Evolutionary conservation across 2,329 filamentous ascomycete genomes (phyloP).

Genomic region (Epichloe gansuensis): DNA sequence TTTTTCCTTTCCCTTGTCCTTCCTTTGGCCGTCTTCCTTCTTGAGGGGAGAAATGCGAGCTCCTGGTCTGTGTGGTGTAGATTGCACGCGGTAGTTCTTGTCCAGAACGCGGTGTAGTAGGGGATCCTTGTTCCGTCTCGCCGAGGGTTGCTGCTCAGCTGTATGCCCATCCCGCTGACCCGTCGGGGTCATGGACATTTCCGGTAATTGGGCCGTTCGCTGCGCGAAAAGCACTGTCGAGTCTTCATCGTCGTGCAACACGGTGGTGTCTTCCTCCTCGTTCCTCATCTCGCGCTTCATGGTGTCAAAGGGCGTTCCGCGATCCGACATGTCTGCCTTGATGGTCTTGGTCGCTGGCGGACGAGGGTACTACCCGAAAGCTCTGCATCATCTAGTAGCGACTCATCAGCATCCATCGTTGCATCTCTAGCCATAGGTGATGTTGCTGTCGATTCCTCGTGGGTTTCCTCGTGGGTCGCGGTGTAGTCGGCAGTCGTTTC

Average conservation of each 20-base stretch:
- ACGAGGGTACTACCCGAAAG: slow-evolving; percentile 55
- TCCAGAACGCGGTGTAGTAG: slow-evolving; percentile 85
- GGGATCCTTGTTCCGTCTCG: slow-evolving; percentile 48
- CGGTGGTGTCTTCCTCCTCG: slow-evolving; percentile 25
- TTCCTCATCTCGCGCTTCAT: slow-evolving; percentile 55
- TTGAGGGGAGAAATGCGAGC: slow-evolving; percentile 35
- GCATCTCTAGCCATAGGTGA: slow-evolving; percentile 18
- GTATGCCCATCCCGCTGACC: slow-evolving; percentile 21
- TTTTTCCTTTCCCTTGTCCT: slow-evolving; percentile 13
- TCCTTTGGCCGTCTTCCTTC: slow-evolving; percentile 7
- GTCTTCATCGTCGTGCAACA: slow-evolving; percentile 28
- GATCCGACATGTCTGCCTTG: slow-evolving; percentile 45
- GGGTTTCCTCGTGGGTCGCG: slow-evolving; percentile 27
- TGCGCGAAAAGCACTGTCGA: slow-evolving; percentile 39
- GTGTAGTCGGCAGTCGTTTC: slow-evolving; percentile 40
- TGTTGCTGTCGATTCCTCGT: slow-evolving; percentile 27
- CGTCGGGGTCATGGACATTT: slow-evolving; percentile 52
- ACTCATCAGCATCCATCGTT: slow-evolving; percentile 42
- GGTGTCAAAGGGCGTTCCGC: slow-evolving; percentile 66
- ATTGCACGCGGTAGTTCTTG: slow-evolving; percentile 88
- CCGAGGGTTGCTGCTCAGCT: slow-evolving; percentile 19
- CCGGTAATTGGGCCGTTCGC: slow-evolving; percentile 42
- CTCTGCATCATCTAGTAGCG: slow-evolving; percentile 52
- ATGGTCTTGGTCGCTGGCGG: slow-evolving; percentile 38
- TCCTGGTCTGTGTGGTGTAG: slow-evolving; percentile 62